Conservation (phyloP, 768 basidiomycete species). For the Trametes meyenii region DNA sequence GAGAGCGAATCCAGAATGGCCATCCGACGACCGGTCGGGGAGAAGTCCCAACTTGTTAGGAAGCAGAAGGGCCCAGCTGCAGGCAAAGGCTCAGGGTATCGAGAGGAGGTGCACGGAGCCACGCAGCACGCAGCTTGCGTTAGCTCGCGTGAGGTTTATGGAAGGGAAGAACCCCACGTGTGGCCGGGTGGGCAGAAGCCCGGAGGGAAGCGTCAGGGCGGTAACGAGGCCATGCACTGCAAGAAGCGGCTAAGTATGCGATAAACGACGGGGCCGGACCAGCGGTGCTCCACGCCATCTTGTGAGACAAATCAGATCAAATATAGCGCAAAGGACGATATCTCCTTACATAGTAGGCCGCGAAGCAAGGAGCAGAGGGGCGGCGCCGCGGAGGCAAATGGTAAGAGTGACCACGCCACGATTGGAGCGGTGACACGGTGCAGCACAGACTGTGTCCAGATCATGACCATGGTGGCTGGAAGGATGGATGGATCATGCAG, state of each 20-base stretch:
- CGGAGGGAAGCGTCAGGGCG: not conserved
- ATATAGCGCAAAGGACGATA: too few species aligned
- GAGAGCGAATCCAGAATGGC: constrained; percentile 10
- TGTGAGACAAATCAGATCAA: too few species aligned
- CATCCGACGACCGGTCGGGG: constrained; percentile 3
- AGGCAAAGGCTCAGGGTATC: not conserved
- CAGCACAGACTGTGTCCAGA: too few species aligned
- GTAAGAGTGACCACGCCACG: too few species aligned
- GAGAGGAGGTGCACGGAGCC: not conserved
- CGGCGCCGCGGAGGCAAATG: too few species aligned
- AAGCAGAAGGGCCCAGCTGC: too few species aligned
- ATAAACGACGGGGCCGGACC: not conserved
- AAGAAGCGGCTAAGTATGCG: not conserved
- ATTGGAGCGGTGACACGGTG: too few species aligned
- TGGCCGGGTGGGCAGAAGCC: not conserved
- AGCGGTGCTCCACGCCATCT: not conserved
- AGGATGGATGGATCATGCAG: too few species aligned
- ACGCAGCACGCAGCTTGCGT: not conserved
- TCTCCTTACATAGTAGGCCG: not conserved
- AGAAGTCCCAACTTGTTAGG: not conserved
- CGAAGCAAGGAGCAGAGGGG: too few species aligned
- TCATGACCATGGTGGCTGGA: too few species aligned
- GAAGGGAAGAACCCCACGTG: constrained; percentile 2
- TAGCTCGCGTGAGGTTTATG: not conserved
- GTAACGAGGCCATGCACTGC: not conserved